Base-by-base conservation (phyloP, 139 green algal genomes). In the Trebouxia sp. region DNA sequence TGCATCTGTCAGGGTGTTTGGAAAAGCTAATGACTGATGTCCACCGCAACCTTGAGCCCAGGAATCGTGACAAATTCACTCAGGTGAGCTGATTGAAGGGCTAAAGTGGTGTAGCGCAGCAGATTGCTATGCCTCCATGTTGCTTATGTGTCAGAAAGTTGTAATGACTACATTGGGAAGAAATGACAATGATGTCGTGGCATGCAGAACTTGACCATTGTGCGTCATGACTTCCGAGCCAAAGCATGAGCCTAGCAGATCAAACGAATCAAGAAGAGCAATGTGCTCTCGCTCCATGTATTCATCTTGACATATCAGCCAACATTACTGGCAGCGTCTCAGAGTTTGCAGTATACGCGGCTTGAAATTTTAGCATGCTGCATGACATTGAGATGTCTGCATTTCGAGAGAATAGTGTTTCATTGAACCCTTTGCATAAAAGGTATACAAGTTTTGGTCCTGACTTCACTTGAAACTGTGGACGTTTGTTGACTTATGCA, bases 31-130 rank as follows among this genome's bases (percentile, higher is more conserved):
- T 98, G 96, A 74, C 66, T 7, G 94, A 97, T 55, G 94, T 98
- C 70, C 72, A 90, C 35, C 88, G 90, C 50, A 96, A 88, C 47
- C 87, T 99, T 48, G 96, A 98, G 78, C 83, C 94, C 30, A 98
- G 97, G 87, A 99, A 99, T 87, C 84, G 94, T 6, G 96, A 99
- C 91, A 97, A 95, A 86, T 99, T 99, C 90, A 99, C 96, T 45
- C 96, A 98, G 83, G 86, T 80, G 56, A 41, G 58, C n/a, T 70
- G 32, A 5, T 5, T 12, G 26, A n/a, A 70, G 28, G 26, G 26
- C 15, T 24, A 24, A 70, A 70, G 5, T 37, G 32, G 58, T 70
- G 58, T n/a, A 3, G 50, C 3, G 22, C 4, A 5, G 26, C 3
- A 17, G 26, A 58, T 9, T 22, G 26, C 26, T 58, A 1, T 6